These are phyloP conservation scores for Lophiotrema nucula DNA, from an alignment of 495 filamentous ascomycete species.

Conservation along the genomic window DNA sequence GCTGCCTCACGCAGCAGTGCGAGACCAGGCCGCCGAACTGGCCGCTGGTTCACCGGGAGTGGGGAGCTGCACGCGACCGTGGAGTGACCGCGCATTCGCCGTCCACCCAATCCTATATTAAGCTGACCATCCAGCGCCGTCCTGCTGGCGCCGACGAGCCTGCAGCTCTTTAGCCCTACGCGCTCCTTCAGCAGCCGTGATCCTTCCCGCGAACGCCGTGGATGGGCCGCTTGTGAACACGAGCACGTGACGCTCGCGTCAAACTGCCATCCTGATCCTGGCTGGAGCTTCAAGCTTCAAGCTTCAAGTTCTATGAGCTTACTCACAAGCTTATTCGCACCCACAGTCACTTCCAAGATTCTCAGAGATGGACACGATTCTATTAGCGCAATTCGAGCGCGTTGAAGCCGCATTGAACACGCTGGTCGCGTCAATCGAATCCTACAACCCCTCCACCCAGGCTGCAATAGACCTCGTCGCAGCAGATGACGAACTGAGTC, in stretches of 20 bases:
- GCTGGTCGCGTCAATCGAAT: slow-evolving; percentile 71
- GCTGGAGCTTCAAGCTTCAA: background rate
- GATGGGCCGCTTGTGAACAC: too few relatives aligned
- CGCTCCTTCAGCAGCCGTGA: background rate
- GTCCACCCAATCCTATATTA: background rate
- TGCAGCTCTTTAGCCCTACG: slow-evolving; percentile 5
- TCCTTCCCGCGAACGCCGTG: slow-evolving; percentile 13
- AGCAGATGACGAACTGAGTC: slow-evolving; percentile 64
- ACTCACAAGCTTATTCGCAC: background rate
- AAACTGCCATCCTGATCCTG: background rate
- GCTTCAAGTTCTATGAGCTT: slow-evolving; percentile 4
- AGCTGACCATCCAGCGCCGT: slow-evolving; percentile 22
- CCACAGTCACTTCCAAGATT: background rate
- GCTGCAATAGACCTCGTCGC: slow-evolving; percentile 62
- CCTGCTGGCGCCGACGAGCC: slow-evolving; percentile 14
- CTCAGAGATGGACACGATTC: slow-evolving; percentile 57
- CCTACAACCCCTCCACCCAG: slow-evolving; percentile 68
- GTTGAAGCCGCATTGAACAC: slow-evolving; percentile 64
- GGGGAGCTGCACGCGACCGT: background rate
- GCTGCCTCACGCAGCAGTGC: too few relatives aligned
- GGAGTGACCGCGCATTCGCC: too few relatives aligned
- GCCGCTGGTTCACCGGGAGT: background rate
- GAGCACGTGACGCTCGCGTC: background rate
- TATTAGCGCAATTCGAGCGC: slow-evolving; percentile 62
- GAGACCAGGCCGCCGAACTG: background rate